Conservation (phyloP, 148 eudicot species). For the Camellia japonica region DNA sequence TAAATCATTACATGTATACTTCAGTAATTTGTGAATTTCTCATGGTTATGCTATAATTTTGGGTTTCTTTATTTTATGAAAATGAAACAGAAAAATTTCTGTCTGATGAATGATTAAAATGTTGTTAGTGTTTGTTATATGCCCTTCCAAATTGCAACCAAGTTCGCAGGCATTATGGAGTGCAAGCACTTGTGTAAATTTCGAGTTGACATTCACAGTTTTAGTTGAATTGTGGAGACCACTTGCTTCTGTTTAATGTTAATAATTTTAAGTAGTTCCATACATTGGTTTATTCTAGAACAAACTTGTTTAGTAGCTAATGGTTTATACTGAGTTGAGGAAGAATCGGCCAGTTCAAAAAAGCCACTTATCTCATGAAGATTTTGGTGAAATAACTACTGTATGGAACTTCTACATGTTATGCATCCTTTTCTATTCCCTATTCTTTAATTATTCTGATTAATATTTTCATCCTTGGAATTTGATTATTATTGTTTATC, state of each 20-base stretch:
- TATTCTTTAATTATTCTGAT: neutral
- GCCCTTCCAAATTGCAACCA: neutral
- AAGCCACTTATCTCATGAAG: neutral
- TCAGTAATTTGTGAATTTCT: conserved; percentile 1
- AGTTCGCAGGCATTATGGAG: neutral
- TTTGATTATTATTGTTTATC: neutral
- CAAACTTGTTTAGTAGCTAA: neutral
- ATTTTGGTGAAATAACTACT: conserved; percentile 6
- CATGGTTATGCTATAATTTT: neutral
- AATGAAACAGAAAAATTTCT: neutral
- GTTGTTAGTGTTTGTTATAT: neutral
- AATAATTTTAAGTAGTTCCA: neutral
- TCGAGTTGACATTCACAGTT: neutral
- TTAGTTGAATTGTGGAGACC: neutral
- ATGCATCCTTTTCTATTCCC: neutral
- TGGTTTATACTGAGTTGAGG: neutral
- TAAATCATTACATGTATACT: neutral
- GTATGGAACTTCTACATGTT: neutral
- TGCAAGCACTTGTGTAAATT: neutral
- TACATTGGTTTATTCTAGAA: neutral
- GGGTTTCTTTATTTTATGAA: neutral
- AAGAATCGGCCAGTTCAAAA: neutral
- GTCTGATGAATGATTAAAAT: neutral
- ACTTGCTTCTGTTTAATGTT: neutral
- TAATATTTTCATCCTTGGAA: neutral